Base-by-base conservation (phyloP, 805 yeast genomes). In the Kazachstania bromeliacearum region DNA sequence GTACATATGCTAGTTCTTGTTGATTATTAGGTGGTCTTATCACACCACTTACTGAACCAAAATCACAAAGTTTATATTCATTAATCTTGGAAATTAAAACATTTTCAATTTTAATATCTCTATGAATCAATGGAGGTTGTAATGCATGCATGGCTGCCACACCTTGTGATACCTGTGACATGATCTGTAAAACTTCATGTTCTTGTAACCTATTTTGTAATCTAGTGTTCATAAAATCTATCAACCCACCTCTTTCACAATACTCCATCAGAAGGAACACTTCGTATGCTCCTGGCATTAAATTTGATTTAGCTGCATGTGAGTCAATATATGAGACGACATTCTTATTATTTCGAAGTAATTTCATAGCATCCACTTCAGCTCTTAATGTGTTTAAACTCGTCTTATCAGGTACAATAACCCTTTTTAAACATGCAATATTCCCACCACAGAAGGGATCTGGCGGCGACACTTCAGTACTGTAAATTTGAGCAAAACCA, bases 341-440 rank as follows among this genome's bases (percentile, higher is more conserved):
- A 53, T 79, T 78, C 31, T 72, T 71, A 45, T 82, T 73, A 7
- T 94, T 95, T 42, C 78, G 67, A 23, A 92, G 66, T 19, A 95
- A 68, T 60, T 85, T 83, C 97, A 92, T 89, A 9, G 96, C 94
- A 55, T 92, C 97, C 12, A 92, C 98, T 58, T 92, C 99, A 27
- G 94, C 95, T 43, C 97, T 67, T 34, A 92, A 66, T 17, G 79
- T 71, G 48, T 83, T 85, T 55, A 92, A 68, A 35, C 81, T 82
- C 50, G 77, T 73, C 59, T 92, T 92, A 55, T 81, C 85, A 4
- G 96, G 96, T 3, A 92, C 98, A 22, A 79, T 79, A n/a, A 92
- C 97, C 44, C 98, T 71, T 60, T 92, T 92, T 50, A 92, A 67
- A 56, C 97, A 92, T 4, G 89, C 96, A 9, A 68, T 58, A 37